A percentile compares a stretch with the other conserved stretches of the same genome.
Conservation (phyloP, 2,329 filamentous ascomycete genomes). For the Bipolaris sorokiniana region DNA sequence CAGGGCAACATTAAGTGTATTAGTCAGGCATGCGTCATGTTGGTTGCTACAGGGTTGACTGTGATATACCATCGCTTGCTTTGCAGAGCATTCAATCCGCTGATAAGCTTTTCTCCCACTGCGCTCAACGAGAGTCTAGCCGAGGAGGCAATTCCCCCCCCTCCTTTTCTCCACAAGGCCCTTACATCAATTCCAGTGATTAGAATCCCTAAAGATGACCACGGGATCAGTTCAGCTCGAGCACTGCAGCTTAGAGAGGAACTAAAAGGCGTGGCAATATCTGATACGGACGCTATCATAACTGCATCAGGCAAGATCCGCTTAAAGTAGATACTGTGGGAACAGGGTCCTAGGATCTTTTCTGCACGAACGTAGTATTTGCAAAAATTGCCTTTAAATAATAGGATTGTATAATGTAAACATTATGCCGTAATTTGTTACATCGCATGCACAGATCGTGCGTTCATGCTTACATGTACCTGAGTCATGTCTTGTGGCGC, state of each 20-base stretch:
- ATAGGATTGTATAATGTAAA: background rate
- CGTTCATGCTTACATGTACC: background rate
- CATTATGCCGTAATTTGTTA: background rate
- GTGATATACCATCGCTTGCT: slow-evolving; percentile 16
- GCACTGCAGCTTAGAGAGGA: slow-evolving; percentile 6
- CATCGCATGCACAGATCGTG: background rate
- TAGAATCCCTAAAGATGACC: slow-evolving; percentile 1
- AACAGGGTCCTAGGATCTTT: background rate
- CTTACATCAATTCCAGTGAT: background rate
- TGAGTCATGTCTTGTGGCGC: background rate
- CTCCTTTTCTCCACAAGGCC: slow-evolving; percentile 6
- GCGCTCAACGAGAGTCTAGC: background rate
- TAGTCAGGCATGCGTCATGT: slow-evolving; percentile 9
- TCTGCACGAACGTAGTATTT: background rate
- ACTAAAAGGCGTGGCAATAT: background rate
- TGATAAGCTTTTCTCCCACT: slow-evolving; percentile 15
- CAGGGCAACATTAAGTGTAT: slow-evolving; percentile 11
- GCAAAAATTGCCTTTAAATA: background rate
- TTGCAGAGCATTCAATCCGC: slow-evolving; percentile 12
- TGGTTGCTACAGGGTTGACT: slow-evolving; percentile 10
- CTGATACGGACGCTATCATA: background rate
- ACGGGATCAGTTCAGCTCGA: slow-evolving; percentile 1
- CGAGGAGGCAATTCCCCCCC: background rate
- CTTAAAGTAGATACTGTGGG: background rate
- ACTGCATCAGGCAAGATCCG: background rate